Evolutionary conservation across 164 flowering plant genomes (phyloP).

Genomic region (Sedum album): DNA sequence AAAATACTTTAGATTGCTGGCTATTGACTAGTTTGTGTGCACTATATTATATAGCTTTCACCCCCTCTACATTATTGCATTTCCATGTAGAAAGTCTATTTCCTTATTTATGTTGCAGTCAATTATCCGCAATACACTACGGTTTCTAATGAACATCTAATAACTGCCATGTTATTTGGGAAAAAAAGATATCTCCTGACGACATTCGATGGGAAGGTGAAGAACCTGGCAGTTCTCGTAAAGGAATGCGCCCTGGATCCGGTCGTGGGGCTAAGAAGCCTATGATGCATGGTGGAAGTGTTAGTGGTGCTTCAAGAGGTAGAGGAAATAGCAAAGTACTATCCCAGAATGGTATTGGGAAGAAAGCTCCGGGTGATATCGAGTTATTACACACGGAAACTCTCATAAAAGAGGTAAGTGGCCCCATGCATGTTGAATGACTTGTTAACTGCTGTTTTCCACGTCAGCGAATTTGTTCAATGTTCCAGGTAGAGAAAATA

Average conservation of each 20-base stretch:
- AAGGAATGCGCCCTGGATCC: slow-evolving; percentile 52
- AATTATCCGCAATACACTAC: no score
- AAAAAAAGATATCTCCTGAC: slow-evolving; percentile 64
- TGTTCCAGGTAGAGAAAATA: slow-evolving; percentile 52
- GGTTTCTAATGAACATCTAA: neutral
- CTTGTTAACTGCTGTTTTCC: neutral
- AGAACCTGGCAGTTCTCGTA: slow-evolving; percentile 55
- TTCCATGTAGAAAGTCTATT: no score
- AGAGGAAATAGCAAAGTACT: slow-evolving; percentile 53
- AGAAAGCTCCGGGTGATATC: slow-evolving; percentile 53
- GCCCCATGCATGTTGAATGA: neutral
- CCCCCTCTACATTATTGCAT: no score
- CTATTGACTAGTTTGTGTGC: no score
- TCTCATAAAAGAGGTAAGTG: slow-evolving; percentile 72
- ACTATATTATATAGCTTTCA: no score
- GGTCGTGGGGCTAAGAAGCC: slow-evolving; percentile 67
- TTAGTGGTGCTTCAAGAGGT: slow-evolving; percentile 56
- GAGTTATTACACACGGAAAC: slow-evolving; percentile 84
- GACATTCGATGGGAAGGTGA: slow-evolving; percentile 90
- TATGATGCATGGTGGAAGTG: slow-evolving; percentile 48
- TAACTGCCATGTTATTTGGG: neutral
- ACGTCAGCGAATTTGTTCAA: neutral
- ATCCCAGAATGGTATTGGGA: slow-evolving; percentile 69
- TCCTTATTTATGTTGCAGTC: no score
- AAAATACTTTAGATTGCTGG: no score